Conservation (phyloP, 192 early-diverging fungal species). For the Funneliformis mosseae region DNA sequence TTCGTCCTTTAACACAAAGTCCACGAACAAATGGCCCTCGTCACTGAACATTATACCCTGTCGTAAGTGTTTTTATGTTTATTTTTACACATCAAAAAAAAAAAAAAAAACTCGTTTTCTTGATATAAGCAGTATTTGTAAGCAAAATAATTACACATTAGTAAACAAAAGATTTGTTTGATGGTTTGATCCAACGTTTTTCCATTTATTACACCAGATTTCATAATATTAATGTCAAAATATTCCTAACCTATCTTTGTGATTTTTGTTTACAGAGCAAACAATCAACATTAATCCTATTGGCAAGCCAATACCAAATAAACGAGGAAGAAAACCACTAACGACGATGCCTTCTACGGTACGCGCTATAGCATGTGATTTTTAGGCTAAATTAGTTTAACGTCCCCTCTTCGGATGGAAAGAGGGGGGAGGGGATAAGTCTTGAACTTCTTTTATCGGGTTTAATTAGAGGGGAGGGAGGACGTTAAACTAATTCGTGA, state of each 20-base stretch:
- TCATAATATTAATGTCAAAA: not conserved
- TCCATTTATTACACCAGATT: not conserved
- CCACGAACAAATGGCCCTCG: not conserved
- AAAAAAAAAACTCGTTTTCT: not conserved
- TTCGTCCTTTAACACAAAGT: not conserved
- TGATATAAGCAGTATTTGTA: not conserved
- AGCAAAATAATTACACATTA: too few species aligned
- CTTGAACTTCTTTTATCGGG: too few species aligned
- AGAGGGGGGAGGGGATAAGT: too few species aligned
- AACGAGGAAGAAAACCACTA: conserved; percentile 27
- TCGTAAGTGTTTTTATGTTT: not conserved
- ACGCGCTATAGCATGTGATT: too few species aligned
- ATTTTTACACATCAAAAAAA: not conserved
- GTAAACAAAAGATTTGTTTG: too few species aligned
- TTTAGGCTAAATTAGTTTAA: not conserved
- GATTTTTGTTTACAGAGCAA: not conserved
- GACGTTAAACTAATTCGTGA: too few species aligned
- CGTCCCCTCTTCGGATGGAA: too few species aligned
- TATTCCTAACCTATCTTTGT: not conserved
- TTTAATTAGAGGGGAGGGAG: too few species aligned
- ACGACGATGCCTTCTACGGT: conserved; percentile 17
- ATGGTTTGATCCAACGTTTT: too few species aligned
- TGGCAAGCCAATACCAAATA: conserved; percentile 22
- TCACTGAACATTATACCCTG: not conserved
- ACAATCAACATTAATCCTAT: not conserved